These are phyloP conservation scores for Dryas integrifolia DNA, from an alignment of 331 rosid genomes.

Conservation along the genomic window DNA sequence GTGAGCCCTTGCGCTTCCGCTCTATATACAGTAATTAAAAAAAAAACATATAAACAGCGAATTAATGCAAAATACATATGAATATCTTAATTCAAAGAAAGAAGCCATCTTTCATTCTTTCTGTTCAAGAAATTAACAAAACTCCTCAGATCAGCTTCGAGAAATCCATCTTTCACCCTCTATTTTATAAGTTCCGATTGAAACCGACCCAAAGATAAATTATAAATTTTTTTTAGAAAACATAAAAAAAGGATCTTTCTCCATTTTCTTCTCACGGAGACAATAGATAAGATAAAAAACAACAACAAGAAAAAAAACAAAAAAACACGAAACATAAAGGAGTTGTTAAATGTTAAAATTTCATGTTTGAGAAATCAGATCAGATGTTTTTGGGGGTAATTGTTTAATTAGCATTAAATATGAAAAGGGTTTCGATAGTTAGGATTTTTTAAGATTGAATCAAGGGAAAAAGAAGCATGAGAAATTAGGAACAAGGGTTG, in stretches of 20 bases:
- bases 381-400: neutral
- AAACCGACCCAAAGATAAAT: neutral
- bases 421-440: neutral
- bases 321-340: neutral
- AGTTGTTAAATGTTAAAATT: neutral
- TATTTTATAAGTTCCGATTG: neutral
- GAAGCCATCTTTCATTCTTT: neutral
- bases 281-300: neutral
- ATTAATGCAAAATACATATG: no score
- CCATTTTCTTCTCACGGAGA: neutral
- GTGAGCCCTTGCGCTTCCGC: constrained; percentile 7
- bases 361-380: neutral
- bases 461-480: neutral
- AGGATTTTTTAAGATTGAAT: neutral
- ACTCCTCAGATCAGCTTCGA: neutral
- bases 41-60: neutral
- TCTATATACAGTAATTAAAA: neutral
- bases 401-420: neutral
- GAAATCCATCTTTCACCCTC: neutral
- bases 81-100: no score
- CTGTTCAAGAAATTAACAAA: neutral
- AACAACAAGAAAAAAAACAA: neutral
- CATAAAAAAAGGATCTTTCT: neutral
- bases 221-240: no score
- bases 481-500: neutral